Percentiles rank a stretch among this genome's conserved stretches.
These are phyloP conservation scores for Ashbya aceris DNA, from an alignment of 1,139 yeast species.

Conservation along the genomic window DNA sequence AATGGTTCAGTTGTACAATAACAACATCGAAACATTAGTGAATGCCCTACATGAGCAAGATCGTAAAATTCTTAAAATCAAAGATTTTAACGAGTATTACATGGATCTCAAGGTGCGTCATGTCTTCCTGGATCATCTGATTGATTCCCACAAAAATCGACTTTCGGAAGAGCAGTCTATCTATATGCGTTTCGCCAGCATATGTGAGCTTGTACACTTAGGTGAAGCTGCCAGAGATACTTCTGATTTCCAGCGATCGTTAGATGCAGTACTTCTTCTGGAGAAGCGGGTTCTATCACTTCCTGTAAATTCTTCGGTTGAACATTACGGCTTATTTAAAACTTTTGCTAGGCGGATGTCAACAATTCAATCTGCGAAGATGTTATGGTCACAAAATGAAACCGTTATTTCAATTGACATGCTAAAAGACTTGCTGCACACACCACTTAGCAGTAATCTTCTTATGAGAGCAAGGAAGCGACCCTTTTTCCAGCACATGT, in stretches of 20 bases:
- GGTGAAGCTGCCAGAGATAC: slow-evolving; percentile 13
- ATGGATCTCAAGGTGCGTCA: slow-evolving; percentile 14
- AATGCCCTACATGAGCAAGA: slow-evolving; percentile 4
- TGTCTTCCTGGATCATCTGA: slow-evolving; percentile 9
- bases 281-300: background rate
- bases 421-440: slow-evolving; percentile 5
- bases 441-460: background rate
- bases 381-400: slow-evolving; percentile 9
- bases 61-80: slow-evolving; percentile 5
- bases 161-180: background rate
- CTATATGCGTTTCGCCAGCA: background rate
- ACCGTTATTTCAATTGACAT: slow-evolving; percentile 6
- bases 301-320: background rate
- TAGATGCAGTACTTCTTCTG: slow-evolving; percentile 10
- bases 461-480: background rate
- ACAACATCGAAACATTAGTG: background rate
- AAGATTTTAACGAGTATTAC: slow-evolving; percentile 14
- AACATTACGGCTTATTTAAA: background rate
- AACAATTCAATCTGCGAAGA: slow-evolving; percentile 8
- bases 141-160: background rate
- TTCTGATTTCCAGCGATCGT: slow-evolving; percentile 18
- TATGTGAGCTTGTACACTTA: slow-evolving; percentile 10
- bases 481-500: background rate
- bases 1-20: background rate
- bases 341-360: slow-evolving; percentile 5